These are phyloP conservation scores for Dictyostelium intermedium DNA, from an alignment of 78 protist species.

Conservation along the genomic window DNA sequence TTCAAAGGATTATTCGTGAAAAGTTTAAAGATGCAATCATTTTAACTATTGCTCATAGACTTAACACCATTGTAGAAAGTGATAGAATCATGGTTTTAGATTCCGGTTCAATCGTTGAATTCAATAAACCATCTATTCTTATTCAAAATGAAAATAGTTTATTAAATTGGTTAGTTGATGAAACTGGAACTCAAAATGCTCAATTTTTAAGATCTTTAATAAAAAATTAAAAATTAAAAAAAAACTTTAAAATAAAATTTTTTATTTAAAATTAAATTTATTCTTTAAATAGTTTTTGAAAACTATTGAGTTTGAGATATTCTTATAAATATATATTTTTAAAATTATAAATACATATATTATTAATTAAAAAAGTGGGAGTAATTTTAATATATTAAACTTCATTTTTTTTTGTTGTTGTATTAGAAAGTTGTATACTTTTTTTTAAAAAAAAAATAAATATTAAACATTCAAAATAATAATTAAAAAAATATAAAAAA, in stretches of 20 bases:
- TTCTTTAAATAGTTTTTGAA: not conserved
- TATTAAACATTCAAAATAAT: too few species aligned
- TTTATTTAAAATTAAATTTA: too few species aligned
- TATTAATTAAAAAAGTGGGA: too few species aligned
- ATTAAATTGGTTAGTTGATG: constrained; percentile 41
- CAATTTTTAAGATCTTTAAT: not conserved
- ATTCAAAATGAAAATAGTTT: constrained; percentile 26
- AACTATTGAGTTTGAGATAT: too few species aligned
- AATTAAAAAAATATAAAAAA: too few species aligned
- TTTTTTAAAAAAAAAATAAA: too few species aligned
- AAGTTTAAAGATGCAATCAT: constrained; percentile 85
- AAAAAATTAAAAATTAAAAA: not conserved
- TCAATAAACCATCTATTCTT: constrained; percentile 50
- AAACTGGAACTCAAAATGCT: constrained; percentile 38
- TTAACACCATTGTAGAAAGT: constrained; percentile 90
- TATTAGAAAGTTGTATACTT: too few species aligned
- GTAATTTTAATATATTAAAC: too few species aligned
- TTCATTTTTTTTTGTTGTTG: too few species aligned
- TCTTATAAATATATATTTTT: too few species aligned
- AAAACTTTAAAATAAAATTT: not conserved
- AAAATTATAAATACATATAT: too few species aligned
- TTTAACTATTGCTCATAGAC: constrained; percentile 96
- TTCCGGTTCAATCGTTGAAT: constrained; percentile 61
- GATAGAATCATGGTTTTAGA: constrained; percentile 86
- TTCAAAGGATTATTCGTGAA: constrained; percentile 78